phyloP scores from a whole-genome alignment of 1,284 basidiomycete genomes.

The Ganoderma sinense region DNA sequence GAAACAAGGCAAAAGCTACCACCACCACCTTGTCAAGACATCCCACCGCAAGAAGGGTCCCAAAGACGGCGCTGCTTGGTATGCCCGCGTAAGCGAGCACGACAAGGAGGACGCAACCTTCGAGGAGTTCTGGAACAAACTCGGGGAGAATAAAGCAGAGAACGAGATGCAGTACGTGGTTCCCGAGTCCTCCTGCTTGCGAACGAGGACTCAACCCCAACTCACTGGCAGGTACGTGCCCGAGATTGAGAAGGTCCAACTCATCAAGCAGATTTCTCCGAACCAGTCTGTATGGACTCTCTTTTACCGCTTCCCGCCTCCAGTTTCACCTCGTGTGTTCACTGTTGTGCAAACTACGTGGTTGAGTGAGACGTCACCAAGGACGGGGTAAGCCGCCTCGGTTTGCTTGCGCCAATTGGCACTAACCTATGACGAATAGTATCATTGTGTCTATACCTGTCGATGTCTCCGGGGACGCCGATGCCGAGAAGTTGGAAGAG shows the following conservation, averaged over 20 bases:
- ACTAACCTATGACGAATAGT: constrained; percentile 42
- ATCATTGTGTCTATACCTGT: constrained; percentile 77
- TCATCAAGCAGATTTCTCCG: constrained; percentile 68
- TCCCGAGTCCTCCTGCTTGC: neutral
- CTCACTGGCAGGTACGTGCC: constrained; percentile 62
- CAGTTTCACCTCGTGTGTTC: constrained; percentile 77
- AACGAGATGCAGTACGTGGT: constrained; percentile 73
- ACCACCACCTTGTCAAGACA: constrained; percentile 62
- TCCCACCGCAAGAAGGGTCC: constrained; percentile 56
- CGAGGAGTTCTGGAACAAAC: constrained; percentile 73
- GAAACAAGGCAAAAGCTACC: constrained; percentile 71
- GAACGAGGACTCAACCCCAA: neutral
- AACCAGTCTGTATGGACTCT: constrained; percentile 74
- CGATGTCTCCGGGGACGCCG: constrained; percentile 63
- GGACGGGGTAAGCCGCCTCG: constrained; percentile 56
- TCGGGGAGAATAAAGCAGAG: constrained; percentile 68
- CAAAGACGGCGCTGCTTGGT: constrained; percentile 67
- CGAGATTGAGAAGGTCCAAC: constrained; percentile 67
- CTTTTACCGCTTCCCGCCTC: constrained; percentile 74
- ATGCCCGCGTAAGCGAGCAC: constrained; percentile 73
- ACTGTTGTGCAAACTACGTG: constrained; percentile 73
- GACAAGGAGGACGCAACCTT: constrained; percentile 69
- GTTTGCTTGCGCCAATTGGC: neutral
- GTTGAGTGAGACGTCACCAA: constrained; percentile 54
- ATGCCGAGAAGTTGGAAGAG: constrained; percentile 67